Base-by-base conservation (phyloP, 164 flowering plant species). In the Paratinospora sagittata region DNA sequence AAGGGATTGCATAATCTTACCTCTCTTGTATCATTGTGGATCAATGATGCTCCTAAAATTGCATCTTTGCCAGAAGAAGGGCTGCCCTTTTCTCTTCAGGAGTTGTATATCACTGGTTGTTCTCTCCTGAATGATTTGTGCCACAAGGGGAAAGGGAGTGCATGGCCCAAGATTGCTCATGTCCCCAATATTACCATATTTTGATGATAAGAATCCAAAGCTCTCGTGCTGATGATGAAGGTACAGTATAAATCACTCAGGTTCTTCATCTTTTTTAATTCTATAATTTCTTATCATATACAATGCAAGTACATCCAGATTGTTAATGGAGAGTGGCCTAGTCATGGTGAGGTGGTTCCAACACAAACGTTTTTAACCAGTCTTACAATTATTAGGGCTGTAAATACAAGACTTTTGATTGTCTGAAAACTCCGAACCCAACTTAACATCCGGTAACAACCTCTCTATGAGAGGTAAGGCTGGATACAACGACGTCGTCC, bases 21-120 rank as follows among this genome's bases (percentile, higher is more conserved):
- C 19, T 52, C 58, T 52, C 58, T 49, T 6, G 58, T 52, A 2
- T 52, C 23, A 14, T 14, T 52, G n/a, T 52, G 58, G 58, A 52
- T 52, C 3, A 52, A 52, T 14, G 16, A 14, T 52, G 58, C 58
- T 52, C 58, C 58, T 16, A 52, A 16, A 16, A 17, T 52, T 52
- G 58, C n/a, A 52, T 52, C 58, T 52, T 16, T 52, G 58, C 58
- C 58, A 52, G 58, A 52, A 52, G 58, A 52, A 52, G 21, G 58
- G 58, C 58, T 52, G 58, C 58, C 58, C 58, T 52, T 49, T 49
- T 52, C 58, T 52, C 58, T 52, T 52, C 58, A 52, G n/a, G 58
- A 52, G 6, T 52, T 52, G 58, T 52, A 52, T 52, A 16, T 52
- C 58, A 52, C 58, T 2, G 58, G n/a, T 52, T 52, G n/a, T 52